Evolutionary conservation across 2,329 filamentous ascomycete genomes (phyloP), one percentile per base, ranked within the genome.

Genomic region (Nannizziopsis arthrosporioides): DNA sequence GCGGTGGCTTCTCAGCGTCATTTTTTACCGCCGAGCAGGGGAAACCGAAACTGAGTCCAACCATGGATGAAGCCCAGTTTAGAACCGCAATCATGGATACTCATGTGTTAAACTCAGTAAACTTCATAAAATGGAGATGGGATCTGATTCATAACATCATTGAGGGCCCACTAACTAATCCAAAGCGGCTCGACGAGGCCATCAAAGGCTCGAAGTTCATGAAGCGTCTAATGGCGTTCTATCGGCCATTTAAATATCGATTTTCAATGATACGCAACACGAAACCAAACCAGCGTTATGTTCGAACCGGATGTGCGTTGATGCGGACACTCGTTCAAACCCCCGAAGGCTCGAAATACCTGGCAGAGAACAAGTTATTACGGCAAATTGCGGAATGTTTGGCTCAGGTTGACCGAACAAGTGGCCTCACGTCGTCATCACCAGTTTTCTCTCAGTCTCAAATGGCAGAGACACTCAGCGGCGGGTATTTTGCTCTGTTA

Each of bases 111-210:
- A 85, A 83, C 53, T 92, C 85, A 51, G 87, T 87, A 53, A 95
- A 94, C 57, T 94, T 85, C 59, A 74, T 80, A 35, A 98, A 98
- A 63, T 98, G 92, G 92, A 90, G 94, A 61, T 98, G 93, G 92
- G 87, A 94, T 53, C 73, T 94, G 34, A 88, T 98, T 37, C 76
- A 89, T 50, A 84, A 82, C 57, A 81, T 96, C 45, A 89, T 98
- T 32, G 90, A 96, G 61, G 93, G 92, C 0, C 92, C 93, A 1
- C 68, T 98, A 17, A 83, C 88, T 18, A 94, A 88, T 55, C 83
- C 89, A 0, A 95, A 94, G 65, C 78, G 92, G 9, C 74, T 98
- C 3, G 90, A 95, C 56, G 92, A 98, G 65, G 90, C 90, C 0
- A 85, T 94, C 61, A 90, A 88, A 62, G 88, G 84, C 1, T 94